A percentile compares a stretch with the other conserved stretches of the same genome.
Conservation (phyloP, 2,329 filamentous ascomycete species). For the Stagonosporopsis chrysanthemi region DNA sequence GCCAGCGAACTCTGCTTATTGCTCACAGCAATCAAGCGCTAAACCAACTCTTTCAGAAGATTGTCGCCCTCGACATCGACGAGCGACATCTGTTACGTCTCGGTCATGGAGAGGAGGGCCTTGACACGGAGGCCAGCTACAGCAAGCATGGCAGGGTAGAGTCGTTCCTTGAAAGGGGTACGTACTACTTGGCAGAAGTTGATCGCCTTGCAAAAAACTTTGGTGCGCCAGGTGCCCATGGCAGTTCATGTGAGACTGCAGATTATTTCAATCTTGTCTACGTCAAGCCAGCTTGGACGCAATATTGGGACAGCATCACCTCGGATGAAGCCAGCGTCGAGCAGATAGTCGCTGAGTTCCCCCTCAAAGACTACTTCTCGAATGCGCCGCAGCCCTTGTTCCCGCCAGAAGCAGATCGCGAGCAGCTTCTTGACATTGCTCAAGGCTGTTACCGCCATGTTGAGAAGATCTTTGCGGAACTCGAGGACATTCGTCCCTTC, state of each 20-base stretch:
- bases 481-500: constrained; percentile 93
- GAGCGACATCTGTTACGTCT: constrained; percentile 90
- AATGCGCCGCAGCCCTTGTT: constrained; percentile 89
- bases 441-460: constrained; percentile 89
- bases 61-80: constrained; percentile 94
- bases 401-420: constrained; percentile 68
- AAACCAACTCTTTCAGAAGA: constrained; percentile 98
- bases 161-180: constrained; percentile 89
- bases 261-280: constrained; percentile 97
- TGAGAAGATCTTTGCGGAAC: constrained; percentile 85
- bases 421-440: constrained; percentile 75
- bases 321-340: constrained; percentile 64
- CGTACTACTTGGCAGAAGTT: constrained; percentile 80
- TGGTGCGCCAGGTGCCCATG: constrained; percentile 89
- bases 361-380: constrained; percentile 87
- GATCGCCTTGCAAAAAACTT: constrained; percentile 85
- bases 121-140: constrained; percentile 85
- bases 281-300: constrained; percentile 85
- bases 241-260: constrained; percentile 94
- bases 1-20: constrained; percentile 88
- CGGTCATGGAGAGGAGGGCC: constrained; percentile 93
- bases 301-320: constrained; percentile 74
- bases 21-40: constrained; percentile 98
- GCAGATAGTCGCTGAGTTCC: constrained; percentile 77
- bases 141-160: constrained; percentile 95